Evolutionary conservation across 345 rosid species (phyloP).

Genomic region (Luvunga scandens): DNA sequence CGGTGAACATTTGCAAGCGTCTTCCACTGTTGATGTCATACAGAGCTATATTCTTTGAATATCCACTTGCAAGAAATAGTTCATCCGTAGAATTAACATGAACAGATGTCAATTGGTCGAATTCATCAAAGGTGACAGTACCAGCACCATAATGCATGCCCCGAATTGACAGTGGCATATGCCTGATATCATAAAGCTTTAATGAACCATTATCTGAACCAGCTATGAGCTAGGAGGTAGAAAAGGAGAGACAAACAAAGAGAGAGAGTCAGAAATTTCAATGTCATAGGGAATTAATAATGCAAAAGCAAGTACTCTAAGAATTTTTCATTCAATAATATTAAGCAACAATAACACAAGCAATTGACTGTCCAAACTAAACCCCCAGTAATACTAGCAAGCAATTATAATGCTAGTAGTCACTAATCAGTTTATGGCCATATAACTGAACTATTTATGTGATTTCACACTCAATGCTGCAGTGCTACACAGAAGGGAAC

Average conservation of each 20-base stretch:
- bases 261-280: constrained; percentile 11
- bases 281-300: neutral
- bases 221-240: constrained; percentile 69
- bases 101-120: constrained; percentile 88
- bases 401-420: neutral
- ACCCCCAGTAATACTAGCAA: neutral
- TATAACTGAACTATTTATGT: neutral
- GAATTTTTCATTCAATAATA: neutral
- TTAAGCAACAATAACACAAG: neutral
- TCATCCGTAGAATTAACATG: constrained; percentile 86
- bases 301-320: neutral
- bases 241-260: neutral
- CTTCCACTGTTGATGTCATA: constrained; percentile 78
- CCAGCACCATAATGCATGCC: constrained; percentile 33
- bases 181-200: constrained; percentile 66
- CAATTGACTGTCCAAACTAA: neutral
- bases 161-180: constrained; percentile 35
- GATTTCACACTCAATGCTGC: neutral
- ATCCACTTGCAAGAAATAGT: constrained; percentile 91
- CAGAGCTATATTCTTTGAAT: constrained; percentile 80
- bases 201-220: constrained; percentile 95
- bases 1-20: constrained; percentile 67
- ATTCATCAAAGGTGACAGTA: constrained; percentile 72
- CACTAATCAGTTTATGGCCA: neutral
- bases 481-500: neutral